phyloP scores from a whole-genome alignment of 257 asterid genomes.

The Solanum paucissectum region DNA sequence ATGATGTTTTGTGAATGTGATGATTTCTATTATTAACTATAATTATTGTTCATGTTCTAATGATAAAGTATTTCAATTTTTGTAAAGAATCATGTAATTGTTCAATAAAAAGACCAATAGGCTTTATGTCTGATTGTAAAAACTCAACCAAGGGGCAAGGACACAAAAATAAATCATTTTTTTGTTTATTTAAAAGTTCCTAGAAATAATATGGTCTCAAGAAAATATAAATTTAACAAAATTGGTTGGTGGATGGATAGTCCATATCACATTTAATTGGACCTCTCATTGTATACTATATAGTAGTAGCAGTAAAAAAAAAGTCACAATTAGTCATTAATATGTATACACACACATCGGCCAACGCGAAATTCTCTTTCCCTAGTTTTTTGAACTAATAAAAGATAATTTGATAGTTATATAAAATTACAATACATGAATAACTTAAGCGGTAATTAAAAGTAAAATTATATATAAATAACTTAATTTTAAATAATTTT shows the following conservation, averaged over 20 bases:
- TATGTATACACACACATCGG: not conserved
- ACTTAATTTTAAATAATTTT: too few relatives aligned
- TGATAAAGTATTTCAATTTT: not conserved
- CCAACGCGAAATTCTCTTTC: too few relatives aligned
- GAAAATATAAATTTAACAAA: not conserved
- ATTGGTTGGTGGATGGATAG: not conserved
- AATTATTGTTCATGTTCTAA: not conserved
- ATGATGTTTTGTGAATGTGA: too few relatives aligned
- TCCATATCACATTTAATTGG: not conserved
- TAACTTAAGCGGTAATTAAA: not conserved
- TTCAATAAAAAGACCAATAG: not conserved
- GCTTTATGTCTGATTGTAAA: not conserved
- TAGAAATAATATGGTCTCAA: not conserved
- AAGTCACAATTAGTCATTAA: not conserved
- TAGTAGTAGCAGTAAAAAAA: not conserved
- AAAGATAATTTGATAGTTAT: not conserved
- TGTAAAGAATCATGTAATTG: not conserved
- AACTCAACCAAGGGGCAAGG: not conserved
- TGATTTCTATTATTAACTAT: too few relatives aligned
- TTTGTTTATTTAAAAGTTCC: not conserved
- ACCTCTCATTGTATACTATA: not conserved
- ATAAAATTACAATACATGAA: not conserved
- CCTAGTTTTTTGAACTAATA: not conserved
- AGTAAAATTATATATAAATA: not conserved
- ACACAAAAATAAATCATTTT: not conserved